These are phyloP conservation scores for Phytopythium boreale DNA, from an alignment of 352 stramenopile genomes.

Conservation along the genomic window DNA sequence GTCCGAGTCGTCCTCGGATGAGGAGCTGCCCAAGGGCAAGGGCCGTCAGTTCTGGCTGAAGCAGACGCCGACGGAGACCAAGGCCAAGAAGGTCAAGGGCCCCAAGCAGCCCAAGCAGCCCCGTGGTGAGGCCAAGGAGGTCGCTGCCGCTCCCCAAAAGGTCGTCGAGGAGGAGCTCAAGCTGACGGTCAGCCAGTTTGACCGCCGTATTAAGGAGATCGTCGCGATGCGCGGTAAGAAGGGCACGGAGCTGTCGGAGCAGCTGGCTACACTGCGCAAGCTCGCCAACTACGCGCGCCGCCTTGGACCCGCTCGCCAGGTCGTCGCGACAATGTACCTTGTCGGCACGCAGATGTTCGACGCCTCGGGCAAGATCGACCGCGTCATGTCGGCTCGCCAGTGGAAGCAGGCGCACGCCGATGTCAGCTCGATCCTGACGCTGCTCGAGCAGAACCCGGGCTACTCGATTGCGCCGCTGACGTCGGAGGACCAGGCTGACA, in stretches of 20 bases:
- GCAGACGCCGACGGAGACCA: constrained; percentile 72
- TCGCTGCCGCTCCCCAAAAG: constrained; percentile 45
- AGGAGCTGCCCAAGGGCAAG: constrained; percentile 89
- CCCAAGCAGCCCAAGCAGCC: constrained; percentile 35
- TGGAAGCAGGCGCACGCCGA: constrained; percentile 76
- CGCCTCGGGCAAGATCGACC: constrained; percentile 81
- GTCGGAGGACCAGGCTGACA: constrained; percentile 84
- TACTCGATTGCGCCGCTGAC: constrained; percentile 69
- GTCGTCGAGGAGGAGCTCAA: constrained; percentile 80
- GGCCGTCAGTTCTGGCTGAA: constrained; percentile 96
- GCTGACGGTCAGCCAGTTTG: constrained; percentile 74
- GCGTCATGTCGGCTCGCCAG: constrained; percentile 73
- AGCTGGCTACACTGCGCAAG: constrained; percentile 70
- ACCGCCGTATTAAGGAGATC: constrained; percentile 83
- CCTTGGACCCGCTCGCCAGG: constrained; percentile 68
- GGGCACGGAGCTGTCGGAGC: constrained; percentile 69
- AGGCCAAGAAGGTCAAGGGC: constrained; percentile 42
- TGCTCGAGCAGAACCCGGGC: constrained; percentile 82
- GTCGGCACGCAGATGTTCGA: constrained; percentile 82
- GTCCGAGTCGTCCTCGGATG: constrained; percentile 62
- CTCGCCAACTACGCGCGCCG: constrained; percentile 77
- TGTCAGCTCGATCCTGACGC: constrained; percentile 58
- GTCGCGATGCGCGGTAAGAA: constrained; percentile 84
- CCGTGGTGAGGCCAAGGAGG: constrained; percentile 49
- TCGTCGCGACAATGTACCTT: constrained; percentile 82